Percentiles rank a stretch among this genome's conserved stretches.
These are phyloP conservation scores for Clavispora vitiphila DNA, from an alignment of 805 yeast species.

Conservation along the genomic window DNA sequence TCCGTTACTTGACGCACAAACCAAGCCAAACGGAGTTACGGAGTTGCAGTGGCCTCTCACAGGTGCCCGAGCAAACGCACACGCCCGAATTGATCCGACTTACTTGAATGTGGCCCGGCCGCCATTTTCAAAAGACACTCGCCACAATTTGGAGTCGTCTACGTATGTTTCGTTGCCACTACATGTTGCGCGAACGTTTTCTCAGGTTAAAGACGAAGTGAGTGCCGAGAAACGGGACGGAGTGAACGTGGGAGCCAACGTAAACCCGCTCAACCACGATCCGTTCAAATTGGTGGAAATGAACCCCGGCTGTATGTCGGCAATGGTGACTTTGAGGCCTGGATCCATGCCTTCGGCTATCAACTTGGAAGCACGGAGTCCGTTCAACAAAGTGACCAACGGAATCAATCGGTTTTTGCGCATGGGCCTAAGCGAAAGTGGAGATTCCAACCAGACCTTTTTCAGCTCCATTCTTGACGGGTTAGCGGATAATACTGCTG, in stretches of 20 bases:
- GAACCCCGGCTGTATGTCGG: slow-evolving; percentile 48
- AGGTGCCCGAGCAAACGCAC: slow-evolving; percentile 11
- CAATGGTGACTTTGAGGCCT: slow-evolving; percentile 11
- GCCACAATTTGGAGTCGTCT: slow-evolving; percentile 37
- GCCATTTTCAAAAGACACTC: slow-evolving; percentile 18
- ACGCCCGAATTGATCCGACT: slow-evolving; percentile 15
- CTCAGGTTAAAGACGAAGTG: slow-evolving; percentile 27
- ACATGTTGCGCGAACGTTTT: slow-evolving; percentile 41
- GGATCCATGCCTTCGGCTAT: background rate
- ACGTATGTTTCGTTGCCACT: slow-evolving; percentile 51
- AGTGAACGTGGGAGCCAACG: slow-evolving; percentile 47
- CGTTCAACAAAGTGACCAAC: slow-evolving; percentile 30
- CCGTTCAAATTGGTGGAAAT: slow-evolving; percentile 48
- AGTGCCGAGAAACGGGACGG: slow-evolving; percentile 32
- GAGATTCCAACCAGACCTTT: background rate
- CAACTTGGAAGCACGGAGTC: slow-evolving; percentile 15
- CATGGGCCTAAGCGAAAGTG: slow-evolving; percentile 4
- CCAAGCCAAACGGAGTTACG: slow-evolving; percentile 2
- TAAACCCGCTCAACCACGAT: slow-evolving; percentile 50
- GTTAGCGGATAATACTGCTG: background rate
- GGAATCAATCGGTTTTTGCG: slow-evolving; percentile 27
- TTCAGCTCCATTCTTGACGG: background rate
- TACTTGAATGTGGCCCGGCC: slow-evolving; percentile 38
- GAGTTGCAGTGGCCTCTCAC: slow-evolving; percentile 24
- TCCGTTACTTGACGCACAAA: slow-evolving; percentile 8